Conservation (phyloP, 352 stramenopile species). For the Pilasporangium apinafurcum region DNA sequence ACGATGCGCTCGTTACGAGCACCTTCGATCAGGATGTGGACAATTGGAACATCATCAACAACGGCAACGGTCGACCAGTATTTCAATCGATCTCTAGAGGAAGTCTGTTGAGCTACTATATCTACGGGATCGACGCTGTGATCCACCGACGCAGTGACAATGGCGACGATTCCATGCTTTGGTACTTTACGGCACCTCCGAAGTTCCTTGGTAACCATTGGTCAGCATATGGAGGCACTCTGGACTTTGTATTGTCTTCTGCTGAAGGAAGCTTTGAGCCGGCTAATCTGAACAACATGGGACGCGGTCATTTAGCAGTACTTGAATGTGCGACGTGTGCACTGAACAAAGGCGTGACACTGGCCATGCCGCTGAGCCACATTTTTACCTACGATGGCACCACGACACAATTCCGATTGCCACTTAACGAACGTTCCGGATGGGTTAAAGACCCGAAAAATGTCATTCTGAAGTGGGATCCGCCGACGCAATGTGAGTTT, state of each 20-base stretch:
- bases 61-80: constrained; percentile 29
- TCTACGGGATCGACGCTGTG: constrained; percentile 73
- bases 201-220: constrained; percentile 89
- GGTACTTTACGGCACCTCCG: constrained; percentile 79
- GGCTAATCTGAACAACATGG: constrained; percentile 68
- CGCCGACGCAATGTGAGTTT: constrained; percentile 81
- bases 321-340: constrained; percentile 84
- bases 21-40: constrained; percentile 78
- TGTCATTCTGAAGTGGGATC: constrained; percentile 61
- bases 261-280: constrained; percentile 84
- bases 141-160: constrained; percentile 58
- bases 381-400: constrained; percentile 79
- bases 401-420: constrained; percentile 76
- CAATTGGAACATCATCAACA: constrained; percentile 72
- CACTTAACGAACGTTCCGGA: constrained; percentile 71
- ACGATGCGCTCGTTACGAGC: constrained; percentile 66
- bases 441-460: constrained; percentile 92
- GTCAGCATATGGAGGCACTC: constrained; percentile 80
- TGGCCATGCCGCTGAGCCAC: constrained; percentile 77
- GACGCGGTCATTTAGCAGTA: constrained; percentile 64
- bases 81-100: constrained; percentile 66
- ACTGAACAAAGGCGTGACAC: constrained; percentile 70
- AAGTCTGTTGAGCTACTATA: constrained; percentile 83
- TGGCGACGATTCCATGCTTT: constrained; percentile 70
- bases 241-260: constrained; percentile 88